phyloP scores from a whole-genome alignment of 176 grass and related monocot species.

The Aegilops tauschii region DNA sequence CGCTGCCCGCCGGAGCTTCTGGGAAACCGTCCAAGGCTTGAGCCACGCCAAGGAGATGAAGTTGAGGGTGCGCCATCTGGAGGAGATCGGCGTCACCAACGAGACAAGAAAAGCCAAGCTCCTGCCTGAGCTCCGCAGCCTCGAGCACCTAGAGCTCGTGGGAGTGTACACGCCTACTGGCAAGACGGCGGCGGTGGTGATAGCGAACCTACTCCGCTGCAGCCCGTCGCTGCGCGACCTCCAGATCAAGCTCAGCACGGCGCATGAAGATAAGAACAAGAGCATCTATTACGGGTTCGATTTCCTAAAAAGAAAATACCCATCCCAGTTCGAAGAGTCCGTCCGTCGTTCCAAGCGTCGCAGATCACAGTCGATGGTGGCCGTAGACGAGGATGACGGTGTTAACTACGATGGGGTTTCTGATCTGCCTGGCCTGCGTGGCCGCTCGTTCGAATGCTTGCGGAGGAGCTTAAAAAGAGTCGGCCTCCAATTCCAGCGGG shows the following conservation, averaged over 20 bases:
- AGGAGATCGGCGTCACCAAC: neutral
- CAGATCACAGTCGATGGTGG: neutral
- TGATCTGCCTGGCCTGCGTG: neutral
- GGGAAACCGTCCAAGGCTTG: neutral
- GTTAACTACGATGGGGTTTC: neutral
- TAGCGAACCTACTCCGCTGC: slow-evolving; percentile 3
- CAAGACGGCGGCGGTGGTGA: neutral
- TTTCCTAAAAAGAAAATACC: neutral
- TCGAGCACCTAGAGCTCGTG: neutral
- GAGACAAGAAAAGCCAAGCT: neutral
- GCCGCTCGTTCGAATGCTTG: neutral
- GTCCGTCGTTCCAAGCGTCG: neutral
- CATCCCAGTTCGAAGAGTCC: neutral
- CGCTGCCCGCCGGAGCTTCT: neutral
- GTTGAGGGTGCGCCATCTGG: slow-evolving; percentile 3
- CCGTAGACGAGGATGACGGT: neutral
- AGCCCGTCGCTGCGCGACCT: neutral
- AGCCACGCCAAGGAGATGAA: neutral
- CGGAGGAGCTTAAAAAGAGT: neutral
- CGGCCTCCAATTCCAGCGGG: neutral
- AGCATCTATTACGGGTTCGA: rapidly evolving
- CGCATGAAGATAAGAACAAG: neutral
- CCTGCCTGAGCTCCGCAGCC: neutral
- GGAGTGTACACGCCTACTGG: neutral
- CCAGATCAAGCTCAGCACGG: neutral